phyloP scores from a whole-genome alignment of 148 eudicot genomes.

The Simmondsia chinensis region DNA sequence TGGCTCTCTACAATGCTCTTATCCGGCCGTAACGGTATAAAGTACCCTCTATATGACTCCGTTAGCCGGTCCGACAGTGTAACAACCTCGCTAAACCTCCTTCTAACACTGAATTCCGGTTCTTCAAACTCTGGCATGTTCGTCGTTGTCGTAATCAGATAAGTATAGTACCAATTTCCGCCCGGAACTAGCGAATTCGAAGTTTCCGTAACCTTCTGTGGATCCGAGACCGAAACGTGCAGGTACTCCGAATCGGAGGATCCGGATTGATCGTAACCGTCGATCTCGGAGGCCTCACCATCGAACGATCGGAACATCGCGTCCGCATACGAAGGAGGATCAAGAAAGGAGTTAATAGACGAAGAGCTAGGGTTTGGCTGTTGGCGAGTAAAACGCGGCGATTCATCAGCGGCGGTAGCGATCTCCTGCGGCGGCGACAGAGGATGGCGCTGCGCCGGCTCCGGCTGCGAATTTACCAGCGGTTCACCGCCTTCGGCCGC shows the following conservation, averaged over 20 bases:
- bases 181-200: slow-evolving; percentile 76
- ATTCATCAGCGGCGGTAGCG: slow-evolving; percentile 35
- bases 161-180: slow-evolving; percentile 34
- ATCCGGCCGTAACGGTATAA: slow-evolving; percentile 78
- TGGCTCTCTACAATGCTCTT: slow-evolving; percentile 84
- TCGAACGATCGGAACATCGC: slow-evolving; percentile 85
- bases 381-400: background rate
- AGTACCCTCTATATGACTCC: slow-evolving; percentile 68
- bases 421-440: slow-evolving; percentile 40
- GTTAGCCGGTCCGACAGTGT: slow-evolving; percentile 68
- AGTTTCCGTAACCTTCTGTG: slow-evolving; percentile 51
- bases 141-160: slow-evolving; percentile 51
- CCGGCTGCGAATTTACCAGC: too few relatives aligned
- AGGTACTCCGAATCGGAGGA: slow-evolving; percentile 31
- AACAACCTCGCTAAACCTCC: slow-evolving; percentile 81
- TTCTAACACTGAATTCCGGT: slow-evolving; percentile 48
- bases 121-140: slow-evolving; percentile 50
- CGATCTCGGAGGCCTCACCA: slow-evolving; percentile 30
- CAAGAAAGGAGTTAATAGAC: slow-evolving; percentile 54
- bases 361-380: slow-evolving; percentile 37
- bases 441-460: slow-evolving; percentile 15
- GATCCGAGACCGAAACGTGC: slow-evolving; percentile 73
- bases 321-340: slow-evolving; percentile 92
- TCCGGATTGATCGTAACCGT: slow-evolving; percentile 28
- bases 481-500: background rate